Evolutionary conservation across 2,329 filamentous ascomycete genomes (phyloP), one percentile per base, ranked within the genome.

Genomic region (Fusarium humuli): DNA sequence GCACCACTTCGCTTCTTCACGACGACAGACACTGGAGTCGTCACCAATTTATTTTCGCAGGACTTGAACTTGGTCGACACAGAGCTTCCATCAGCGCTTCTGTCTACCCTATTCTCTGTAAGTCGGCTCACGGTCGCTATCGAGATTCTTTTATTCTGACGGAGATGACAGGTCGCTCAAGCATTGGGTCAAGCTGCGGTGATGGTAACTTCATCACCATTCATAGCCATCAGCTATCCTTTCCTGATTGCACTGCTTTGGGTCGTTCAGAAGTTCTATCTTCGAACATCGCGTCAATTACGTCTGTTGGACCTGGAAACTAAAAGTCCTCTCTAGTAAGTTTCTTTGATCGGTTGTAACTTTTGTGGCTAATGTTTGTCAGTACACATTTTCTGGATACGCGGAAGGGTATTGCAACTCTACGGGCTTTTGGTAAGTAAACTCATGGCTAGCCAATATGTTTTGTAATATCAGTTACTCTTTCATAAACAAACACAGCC

Each of bases 241-340:
- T 75, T 86, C 5, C 71, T 89, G 2, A 63, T 83, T n/a, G 76
- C 72, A 1, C 63, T 83, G 1, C 64, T 89, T 1, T 89, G 83
- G 55, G 59, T 81, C 4, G 77, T 90, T 1, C 88, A 90, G 66
- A 85, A 81, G 50, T 82, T 88, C 50, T 90, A 91, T 68, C 81
- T 91, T 7, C 81, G 86, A 0, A 91, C 88, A 0, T 90, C 87
- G 1, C 81, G 88, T 2, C 88, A 91, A 73, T 75, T 91, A 7
- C 82, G 88, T 44, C 81, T 89, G 18, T 75, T 91, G 10, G 88
- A 91, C 49, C 81, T 91, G 1, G 88, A 91, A 75, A 83, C 85
- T 1, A 90, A 90, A 69, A 84, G 84, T 3, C 87, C 87, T 0
- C n/a, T 77, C 7, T 77, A 76, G 71, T 76, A 64, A 68, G 75